These are phyloP conservation scores for Coelastrella sp. DNA, from an alignment of 139 green algal species.

Conservation along the genomic window DNA sequence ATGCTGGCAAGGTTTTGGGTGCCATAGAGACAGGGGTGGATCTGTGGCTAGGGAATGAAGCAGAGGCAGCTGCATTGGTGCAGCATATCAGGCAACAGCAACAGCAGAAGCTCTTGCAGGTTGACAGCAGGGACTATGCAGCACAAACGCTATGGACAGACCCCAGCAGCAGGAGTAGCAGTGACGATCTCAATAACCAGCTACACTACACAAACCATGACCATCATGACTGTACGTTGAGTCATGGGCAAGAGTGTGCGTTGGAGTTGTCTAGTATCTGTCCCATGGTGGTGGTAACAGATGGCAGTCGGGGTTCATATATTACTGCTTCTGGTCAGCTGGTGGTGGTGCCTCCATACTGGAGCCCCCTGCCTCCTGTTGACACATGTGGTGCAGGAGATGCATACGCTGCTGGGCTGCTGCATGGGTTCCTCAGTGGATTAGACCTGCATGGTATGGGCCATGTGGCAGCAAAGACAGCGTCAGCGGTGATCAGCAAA, in stretches of 20 bases:
- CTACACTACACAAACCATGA: background rate
- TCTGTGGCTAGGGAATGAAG: conserved; percentile 81
- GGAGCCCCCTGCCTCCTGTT: conserved; percentile 73
- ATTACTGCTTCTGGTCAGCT: conserved; percentile 45
- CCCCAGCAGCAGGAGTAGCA: conserved; percentile 13
- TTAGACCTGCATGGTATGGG: conserved; percentile 73
- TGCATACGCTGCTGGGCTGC: conserved; percentile 81
- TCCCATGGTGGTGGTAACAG: conserved; percentile 84
- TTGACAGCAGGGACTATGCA: background rate
- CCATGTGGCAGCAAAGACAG: conserved; percentile 66
- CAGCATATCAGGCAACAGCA: conserved; percentile 4
- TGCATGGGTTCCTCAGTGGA: conserved; percentile 73
- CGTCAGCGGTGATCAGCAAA: conserved; percentile 77
- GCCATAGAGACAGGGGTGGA: conserved; percentile 71
- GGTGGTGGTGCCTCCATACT: conserved; percentile 78
- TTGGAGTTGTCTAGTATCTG: conserved; percentile 66
- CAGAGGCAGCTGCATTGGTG: conserved; percentile 56
- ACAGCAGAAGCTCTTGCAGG: conserved; percentile 8
- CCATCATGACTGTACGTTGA: background rate
- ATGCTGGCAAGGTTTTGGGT: conserved; percentile 54
- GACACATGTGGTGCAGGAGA: conserved; percentile 92
- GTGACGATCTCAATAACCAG: background rate
- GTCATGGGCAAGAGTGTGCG: conserved; percentile 61
- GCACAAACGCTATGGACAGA: conserved; percentile 8
- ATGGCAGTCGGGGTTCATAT: conserved; percentile 75